Evolutionary conservation across 2,329 filamentous ascomycete genomes (phyloP).

Genomic region (Dryadomyces sulphureus): DNA sequence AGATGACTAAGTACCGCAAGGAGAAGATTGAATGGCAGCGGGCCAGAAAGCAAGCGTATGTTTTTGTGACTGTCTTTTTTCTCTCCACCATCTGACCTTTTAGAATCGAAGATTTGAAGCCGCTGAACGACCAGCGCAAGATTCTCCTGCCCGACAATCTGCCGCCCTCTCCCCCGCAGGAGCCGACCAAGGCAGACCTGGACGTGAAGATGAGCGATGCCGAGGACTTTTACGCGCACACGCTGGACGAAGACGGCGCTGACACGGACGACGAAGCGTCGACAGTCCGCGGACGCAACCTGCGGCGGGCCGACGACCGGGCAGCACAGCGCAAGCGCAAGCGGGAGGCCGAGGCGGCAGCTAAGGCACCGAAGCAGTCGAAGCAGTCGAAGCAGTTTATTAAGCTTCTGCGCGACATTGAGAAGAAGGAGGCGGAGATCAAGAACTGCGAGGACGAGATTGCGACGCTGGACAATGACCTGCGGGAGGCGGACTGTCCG

Average conservation of each 20-base stretch:
- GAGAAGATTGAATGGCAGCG: constrained; percentile 90
- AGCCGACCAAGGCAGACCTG: constrained; percentile 33
- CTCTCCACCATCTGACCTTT: constrained; percentile 14
- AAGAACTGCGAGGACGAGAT: constrained; percentile 76
- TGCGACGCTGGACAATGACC: constrained; percentile 71
- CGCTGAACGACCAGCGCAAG: constrained; percentile 59
- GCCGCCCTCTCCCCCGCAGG: constrained; percentile 43
- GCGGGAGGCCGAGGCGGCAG: constrained; percentile 47
- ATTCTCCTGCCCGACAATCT: constrained; percentile 59
- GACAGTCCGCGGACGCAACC: constrained; percentile 35
- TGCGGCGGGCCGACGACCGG: constrained; percentile 51
- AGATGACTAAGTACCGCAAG: constrained; percentile 90
- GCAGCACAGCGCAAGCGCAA: constrained; percentile 65
- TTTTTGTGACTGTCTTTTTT: background rate
- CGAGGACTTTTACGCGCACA: constrained; percentile 43
- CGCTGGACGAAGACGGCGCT: constrained; percentile 44
- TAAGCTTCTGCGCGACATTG: constrained; percentile 76
- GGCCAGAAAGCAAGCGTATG: constrained; percentile 49
- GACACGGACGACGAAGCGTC: constrained; percentile 53
- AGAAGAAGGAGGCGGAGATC: constrained; percentile 70
- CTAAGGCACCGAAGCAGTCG: constrained; percentile 61
- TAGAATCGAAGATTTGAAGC: constrained; percentile 56
- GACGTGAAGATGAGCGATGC: constrained; percentile 48
- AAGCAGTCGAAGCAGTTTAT: constrained; percentile 85
- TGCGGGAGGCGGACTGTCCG: constrained; percentile 86